Evolutionary conservation across 1,139 yeast genomes (phyloP).

Genomic region (Arxiozyma slooffiae): DNA sequence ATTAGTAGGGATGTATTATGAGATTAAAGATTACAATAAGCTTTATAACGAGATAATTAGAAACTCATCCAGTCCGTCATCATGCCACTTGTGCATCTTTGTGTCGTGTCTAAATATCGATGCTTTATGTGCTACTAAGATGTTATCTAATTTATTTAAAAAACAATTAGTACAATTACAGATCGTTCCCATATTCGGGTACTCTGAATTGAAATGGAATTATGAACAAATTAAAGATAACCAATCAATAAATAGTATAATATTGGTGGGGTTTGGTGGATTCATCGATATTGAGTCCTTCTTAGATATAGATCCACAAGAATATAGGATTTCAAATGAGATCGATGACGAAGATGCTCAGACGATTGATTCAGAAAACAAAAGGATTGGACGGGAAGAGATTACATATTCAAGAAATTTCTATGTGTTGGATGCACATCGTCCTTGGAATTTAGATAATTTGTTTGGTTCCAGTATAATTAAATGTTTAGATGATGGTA

Average conservation of each 20-base stretch:
- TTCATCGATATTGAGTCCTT: conserved; percentile 77
- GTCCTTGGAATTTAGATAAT: conserved; percentile 96
- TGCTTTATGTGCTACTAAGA: conserved; percentile 81
- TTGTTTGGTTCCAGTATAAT: conserved; percentile 76
- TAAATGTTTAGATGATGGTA: conserved; percentile 82
- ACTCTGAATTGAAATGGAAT: conserved; percentile 60
- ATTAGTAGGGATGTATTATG: conserved; percentile 44
- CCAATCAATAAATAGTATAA: conserved; percentile 59
- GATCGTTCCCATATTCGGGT: conserved; percentile 90
- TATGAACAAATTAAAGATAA: conserved; percentile 50
- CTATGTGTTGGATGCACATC: conserved; percentile 79
- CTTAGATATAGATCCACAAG: conserved; percentile 53
- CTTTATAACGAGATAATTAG: conserved; percentile 52
- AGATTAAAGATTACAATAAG: conserved; percentile 48
- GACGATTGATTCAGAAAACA: conserved; percentile 7
- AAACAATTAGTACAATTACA: conserved; percentile 82
- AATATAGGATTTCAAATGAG: conserved; percentile 26
- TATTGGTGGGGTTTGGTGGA: conserved; percentile 92
- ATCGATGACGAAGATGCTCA: conserved; percentile 15
- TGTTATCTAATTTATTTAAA: conserved; percentile 59
- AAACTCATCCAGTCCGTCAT: conserved; percentile 70
- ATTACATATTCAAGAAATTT: conserved; percentile 39
- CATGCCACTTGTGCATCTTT: conserved; percentile 79
- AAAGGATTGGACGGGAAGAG: background rate
- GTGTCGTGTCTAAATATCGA: conserved; percentile 89